Conservation (phyloP, 148 eudicot species). For the Oxyria digyna region DNA sequence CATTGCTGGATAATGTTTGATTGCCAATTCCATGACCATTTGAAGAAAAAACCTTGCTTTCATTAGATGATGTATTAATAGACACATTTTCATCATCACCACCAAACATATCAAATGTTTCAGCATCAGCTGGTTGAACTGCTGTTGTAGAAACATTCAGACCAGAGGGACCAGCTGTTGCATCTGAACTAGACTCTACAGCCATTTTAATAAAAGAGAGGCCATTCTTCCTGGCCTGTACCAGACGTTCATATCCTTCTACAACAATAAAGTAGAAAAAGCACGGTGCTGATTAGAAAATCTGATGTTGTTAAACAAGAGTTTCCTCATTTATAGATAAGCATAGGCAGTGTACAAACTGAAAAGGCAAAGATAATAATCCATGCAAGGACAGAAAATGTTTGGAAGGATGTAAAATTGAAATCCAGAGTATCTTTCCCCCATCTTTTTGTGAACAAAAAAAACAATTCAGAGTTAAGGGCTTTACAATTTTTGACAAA, state of each 20-base stretch:
- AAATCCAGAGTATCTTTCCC: background rate
- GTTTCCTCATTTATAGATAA: background rate
- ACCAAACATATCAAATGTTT: slow-evolving; percentile 67
- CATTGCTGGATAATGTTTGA: slow-evolving; percentile 18
- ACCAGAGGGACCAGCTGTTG: background rate
- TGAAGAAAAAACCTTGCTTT: slow-evolving; percentile 16
- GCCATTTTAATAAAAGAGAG: background rate
- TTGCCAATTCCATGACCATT: slow-evolving; percentile 15
- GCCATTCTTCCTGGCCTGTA: slow-evolving; percentile 38
- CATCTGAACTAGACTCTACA: background rate
- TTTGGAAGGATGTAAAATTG: background rate
- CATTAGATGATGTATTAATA: slow-evolving; percentile 26
- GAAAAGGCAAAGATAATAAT: background rate
- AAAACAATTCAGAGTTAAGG: background rate
- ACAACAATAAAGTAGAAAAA: slow-evolving; percentile 11
- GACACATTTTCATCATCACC: slow-evolving; percentile 44
- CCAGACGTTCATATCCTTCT: slow-evolving; percentile 90
- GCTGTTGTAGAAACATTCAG: background rate
- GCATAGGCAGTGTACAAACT: background rate
- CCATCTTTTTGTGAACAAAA: background rate
- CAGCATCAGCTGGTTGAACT: background rate
- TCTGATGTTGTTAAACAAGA: background rate
- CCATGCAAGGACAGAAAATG: background rate
- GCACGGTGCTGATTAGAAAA: background rate
- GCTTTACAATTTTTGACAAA: background rate